These are phyloP conservation scores for Multifurca ochricompacta DNA, from an alignment of 768 basidiomycete species.

Conservation along the genomic window DNA sequence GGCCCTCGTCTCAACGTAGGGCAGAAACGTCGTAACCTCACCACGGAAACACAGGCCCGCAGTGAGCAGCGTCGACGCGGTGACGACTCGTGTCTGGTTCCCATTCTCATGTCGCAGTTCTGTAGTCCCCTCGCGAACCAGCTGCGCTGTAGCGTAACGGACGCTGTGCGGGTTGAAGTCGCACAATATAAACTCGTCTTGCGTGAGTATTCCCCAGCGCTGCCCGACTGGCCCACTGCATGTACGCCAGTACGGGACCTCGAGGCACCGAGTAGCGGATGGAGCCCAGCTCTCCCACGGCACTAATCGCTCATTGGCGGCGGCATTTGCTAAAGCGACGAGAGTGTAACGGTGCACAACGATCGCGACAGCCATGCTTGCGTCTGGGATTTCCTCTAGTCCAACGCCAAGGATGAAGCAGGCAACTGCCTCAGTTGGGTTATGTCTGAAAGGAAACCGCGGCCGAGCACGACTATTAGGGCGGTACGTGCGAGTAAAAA, in stretches of 20 bases:
- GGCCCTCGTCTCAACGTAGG: constrained; percentile 5
- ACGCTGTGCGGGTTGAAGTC: constrained; percentile 11
- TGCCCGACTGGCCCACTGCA: constrained; percentile 1
- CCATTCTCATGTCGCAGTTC: constrained; percentile 4
- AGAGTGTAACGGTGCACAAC: constrained; percentile 3
- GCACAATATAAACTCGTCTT: not conserved
- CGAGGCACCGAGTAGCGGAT: not conserved
- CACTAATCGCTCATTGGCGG: not conserved
- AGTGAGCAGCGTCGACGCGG: constrained; percentile 3
- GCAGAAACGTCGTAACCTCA: constrained; percentile 1
- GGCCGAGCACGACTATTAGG: not conserved
- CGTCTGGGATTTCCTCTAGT: constrained; percentile 9
- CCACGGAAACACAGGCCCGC: constrained; percentile 11
- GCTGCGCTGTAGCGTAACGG: not conserved
- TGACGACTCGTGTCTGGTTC: constrained; percentile 5
- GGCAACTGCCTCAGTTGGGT: constrained; percentile 1
- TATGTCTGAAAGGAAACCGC: not conserved
- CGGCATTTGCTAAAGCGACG: not conserved
- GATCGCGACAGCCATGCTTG: constrained; percentile 10
- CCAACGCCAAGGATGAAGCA: constrained; percentile 11
- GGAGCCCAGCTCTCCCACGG: constrained; percentile 5
- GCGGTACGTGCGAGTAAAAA: not conserved
- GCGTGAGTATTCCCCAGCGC: not conserved
- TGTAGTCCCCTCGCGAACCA: not conserved
- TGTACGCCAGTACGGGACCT: constrained; percentile 3